Evolutionary conservation across 2,329 filamentous ascomycete species (phyloP).

Genomic region (Scorias spongiosa): DNA sequence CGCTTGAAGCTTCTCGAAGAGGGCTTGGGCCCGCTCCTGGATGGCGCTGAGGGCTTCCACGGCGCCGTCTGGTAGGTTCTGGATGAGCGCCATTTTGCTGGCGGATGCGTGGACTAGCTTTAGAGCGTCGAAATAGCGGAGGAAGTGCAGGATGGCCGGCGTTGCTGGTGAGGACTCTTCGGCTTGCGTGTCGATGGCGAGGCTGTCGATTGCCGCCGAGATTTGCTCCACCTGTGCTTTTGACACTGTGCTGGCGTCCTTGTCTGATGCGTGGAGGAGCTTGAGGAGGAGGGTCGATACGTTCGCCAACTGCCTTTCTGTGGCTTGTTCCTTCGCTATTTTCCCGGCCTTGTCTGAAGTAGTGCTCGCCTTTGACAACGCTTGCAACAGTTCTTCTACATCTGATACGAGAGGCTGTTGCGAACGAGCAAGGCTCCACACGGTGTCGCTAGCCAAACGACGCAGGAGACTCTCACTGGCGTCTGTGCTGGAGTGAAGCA

Average conservation of each 20-base stretch:
- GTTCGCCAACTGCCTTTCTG: conserved; percentile 9
- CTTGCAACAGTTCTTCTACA: conserved; percentile 1
- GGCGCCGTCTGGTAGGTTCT: conserved; percentile 3
- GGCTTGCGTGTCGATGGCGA: conserved; percentile 6
- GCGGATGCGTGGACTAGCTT: conserved; percentile 8
- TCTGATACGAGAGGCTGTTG: conserved; percentile 7
- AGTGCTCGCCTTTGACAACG: conserved; percentile 2
- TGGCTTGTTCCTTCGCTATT: background rate
- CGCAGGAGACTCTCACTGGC: conserved; percentile 9
- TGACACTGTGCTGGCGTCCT: conserved; percentile 2
- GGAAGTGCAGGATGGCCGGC: conserved; percentile 8
- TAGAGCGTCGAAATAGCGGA: conserved; percentile 13
- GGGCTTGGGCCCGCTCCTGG: conserved; percentile 7
- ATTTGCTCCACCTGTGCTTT: conserved; percentile 1
- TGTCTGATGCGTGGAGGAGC: conserved; percentile 2
- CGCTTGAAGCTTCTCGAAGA: conserved; percentile 9
- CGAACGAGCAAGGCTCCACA: conserved; percentile 12
- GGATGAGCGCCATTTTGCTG: conserved; percentile 1
- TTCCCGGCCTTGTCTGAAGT: background rate
- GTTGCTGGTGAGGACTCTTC: conserved; percentile 2
- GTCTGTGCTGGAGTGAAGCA: conserved; percentile 8
- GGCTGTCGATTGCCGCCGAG: conserved; percentile 3
- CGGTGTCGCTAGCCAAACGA: conserved; percentile 12
- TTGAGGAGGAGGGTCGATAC: conserved; percentile 8
- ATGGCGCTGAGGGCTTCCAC: conserved; percentile 3